Evolutionary conservation across 192 early-diverging fungal species (phyloP).

Genomic region (Backusella westeae): DNA sequence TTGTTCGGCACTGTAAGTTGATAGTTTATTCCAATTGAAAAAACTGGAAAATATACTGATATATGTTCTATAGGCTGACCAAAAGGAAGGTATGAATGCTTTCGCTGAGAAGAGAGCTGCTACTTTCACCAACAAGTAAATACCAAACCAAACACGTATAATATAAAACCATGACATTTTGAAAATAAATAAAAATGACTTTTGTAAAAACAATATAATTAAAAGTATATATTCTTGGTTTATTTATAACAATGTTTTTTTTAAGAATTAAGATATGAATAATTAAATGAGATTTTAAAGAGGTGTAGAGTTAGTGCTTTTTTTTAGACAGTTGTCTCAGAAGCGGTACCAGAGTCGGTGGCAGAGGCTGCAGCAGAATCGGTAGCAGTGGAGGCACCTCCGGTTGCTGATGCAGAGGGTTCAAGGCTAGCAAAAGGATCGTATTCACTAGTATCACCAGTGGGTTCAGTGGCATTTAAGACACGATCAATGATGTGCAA

Average conservation of each 20-base stretch:
- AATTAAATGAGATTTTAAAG: not conserved
- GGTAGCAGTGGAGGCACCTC: not conserved
- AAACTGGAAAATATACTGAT: not conserved
- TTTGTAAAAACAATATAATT: not conserved
- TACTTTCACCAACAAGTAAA: slow-evolving; percentile 83
- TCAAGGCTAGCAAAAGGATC: not conserved
- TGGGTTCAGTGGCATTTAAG: not conserved
- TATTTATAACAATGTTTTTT: not conserved
- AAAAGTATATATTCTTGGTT: not conserved
- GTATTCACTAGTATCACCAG: not conserved
- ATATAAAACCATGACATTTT: not conserved
- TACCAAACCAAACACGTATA: not conserved
- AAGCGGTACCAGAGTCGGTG: not conserved
- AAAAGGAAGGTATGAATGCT: slow-evolving; percentile 96
- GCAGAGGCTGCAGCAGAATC: not conserved
- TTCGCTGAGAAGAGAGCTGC: slow-evolving; percentile 92
- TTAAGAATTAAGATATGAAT: not conserved
- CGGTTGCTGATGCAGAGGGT: not conserved
- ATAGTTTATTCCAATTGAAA: not conserved
- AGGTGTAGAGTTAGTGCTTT: not conserved
- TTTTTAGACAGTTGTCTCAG: not conserved
- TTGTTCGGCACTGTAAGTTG: slow-evolving; percentile 78
- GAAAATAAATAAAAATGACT: not conserved
- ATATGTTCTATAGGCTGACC: slow-evolving; percentile 61
- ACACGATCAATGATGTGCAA: slow-evolving; percentile 18